Conservation (phyloP, 2,329 filamentous ascomycete genomes). For the Fusarium sp. region DNA sequence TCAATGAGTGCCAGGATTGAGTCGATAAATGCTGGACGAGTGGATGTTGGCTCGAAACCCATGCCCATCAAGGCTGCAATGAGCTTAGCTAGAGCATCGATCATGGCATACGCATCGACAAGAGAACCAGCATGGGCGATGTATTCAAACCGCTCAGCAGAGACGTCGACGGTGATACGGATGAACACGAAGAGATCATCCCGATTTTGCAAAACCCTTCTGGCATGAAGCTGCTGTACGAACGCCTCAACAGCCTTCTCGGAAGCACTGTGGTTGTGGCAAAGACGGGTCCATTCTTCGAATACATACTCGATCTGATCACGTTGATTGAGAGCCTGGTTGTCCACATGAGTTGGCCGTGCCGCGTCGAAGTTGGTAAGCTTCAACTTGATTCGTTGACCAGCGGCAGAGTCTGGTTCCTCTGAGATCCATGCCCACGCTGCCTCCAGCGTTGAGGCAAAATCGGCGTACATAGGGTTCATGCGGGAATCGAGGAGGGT, state of each 20-base stretch:
- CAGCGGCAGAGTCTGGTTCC: conserved; percentile 73
- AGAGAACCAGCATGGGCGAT: conserved; percentile 72
- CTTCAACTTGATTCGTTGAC: conserved; percentile 78
- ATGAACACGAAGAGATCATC: conserved; percentile 86
- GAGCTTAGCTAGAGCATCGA: conserved; percentile 87
- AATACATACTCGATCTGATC: conserved; percentile 96
- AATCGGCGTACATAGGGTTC: conserved; percentile 85
- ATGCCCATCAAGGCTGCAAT: conserved; percentile 81
- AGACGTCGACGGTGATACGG: conserved; percentile 83
- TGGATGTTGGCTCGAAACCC: conserved; percentile 73
- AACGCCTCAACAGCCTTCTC: conserved; percentile 81
- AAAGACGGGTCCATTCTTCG: conserved; percentile 91
- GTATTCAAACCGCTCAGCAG: conserved; percentile 82
- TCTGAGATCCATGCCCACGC: conserved; percentile 85
- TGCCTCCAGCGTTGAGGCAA: conserved; percentile 83
- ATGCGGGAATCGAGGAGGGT: conserved; percentile 83
- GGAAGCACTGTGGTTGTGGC: conserved; percentile 80
- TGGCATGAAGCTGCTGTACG: conserved; percentile 84
- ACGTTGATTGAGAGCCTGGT: conserved; percentile 66
- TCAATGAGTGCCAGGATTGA: conserved; percentile 82
- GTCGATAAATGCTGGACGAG: conserved; percentile 80
- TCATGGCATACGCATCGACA: conserved; percentile 68
- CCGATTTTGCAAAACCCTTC: conserved; percentile 77
- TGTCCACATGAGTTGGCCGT: conserved; percentile 61
- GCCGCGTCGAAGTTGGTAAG: conserved; percentile 59